Base-by-base conservation (phyloP, 2,329 filamentous ascomycete species). In the Colletotrichum sojae region DNA sequence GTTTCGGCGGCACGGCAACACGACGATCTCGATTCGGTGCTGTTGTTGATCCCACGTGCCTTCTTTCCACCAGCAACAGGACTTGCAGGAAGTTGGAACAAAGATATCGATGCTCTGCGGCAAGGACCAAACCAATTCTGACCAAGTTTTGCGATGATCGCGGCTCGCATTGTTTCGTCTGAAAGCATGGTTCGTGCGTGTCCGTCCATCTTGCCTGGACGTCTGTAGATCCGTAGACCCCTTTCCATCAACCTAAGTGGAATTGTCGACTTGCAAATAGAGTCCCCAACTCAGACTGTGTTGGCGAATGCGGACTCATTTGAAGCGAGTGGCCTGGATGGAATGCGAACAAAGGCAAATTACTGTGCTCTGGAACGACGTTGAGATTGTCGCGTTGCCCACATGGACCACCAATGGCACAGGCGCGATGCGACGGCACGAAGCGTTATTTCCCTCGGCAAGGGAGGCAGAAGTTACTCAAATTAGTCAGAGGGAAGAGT, bases 101-200 rank as follows among this genome's bases (percentile, higher is more conserved):
- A n/a, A 43, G 40, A 43, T 6, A 15, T 43, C 16, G 40, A 15
- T 43, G 13, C 16, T 43, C 40, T 43, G 13, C 40, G 40, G 40
- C 40, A 43, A 6, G 13, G 40, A 43, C 40, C 13, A 43, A 43
- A n/a, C 40, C 40, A 43, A 15, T n/a, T 6, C 16, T 16, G 49
- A 4, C 16, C 49, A 15, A 18, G 13, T 45, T 8, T 9, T n/a
- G 36, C 13, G 39, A 46, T 51, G 52, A 40, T 49, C 39, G n/a
- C 25, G 40, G 40, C 46, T 27, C 53, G n/a, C 65, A 12, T 13
- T 16, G 48, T 36, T 68, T 64, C 27, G 60, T 68, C 65, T 58
- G 60, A 68, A 58, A 53, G 57, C 46, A 64, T 40, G 46, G 45
- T 40, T 67, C 27, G 40, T 43, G 40, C 40, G 1, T 43, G 13